Conservation (phyloP, 2,329 filamentous ascomycete genomes). For the Penicillium sp. region DNA sequence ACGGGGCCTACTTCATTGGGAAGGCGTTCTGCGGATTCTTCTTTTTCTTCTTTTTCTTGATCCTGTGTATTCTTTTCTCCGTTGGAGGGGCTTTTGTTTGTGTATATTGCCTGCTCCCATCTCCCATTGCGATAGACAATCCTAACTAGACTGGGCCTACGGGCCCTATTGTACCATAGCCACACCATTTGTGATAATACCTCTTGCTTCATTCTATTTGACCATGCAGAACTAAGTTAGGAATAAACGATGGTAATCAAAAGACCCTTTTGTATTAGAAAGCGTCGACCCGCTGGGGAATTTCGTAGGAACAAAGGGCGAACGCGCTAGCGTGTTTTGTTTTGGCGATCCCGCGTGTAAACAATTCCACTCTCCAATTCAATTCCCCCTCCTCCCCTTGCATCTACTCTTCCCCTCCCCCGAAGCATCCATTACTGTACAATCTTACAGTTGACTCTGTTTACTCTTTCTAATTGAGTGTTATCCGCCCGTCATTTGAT, state of each 20-base stretch:
- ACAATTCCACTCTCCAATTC: conserved; percentile 24
- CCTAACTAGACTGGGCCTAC: conserved; percentile 15
- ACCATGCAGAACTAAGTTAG: neutral
- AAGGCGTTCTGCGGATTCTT: conserved; percentile 19
- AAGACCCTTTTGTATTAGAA: neutral
- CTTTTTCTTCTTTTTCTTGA: conserved; percentile 12
- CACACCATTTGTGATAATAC: neutral
- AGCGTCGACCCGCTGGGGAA: neutral
- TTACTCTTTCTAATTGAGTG: neutral
- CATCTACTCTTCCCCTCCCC: conserved; percentile 15
- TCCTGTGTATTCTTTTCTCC: conserved; percentile 4
- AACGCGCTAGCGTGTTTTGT: conserved; percentile 32
- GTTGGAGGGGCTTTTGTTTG: conserved; percentile 10
- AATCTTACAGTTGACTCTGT: neutral
- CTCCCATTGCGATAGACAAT: conserved; percentile 20
- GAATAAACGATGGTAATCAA: neutral
- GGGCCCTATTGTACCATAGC: conserved; percentile 22
- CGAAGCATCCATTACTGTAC: conserved; percentile 1
- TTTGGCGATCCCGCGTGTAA: conserved; percentile 36
- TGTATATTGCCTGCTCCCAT: conserved; percentile 17
- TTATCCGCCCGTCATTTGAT: conserved; percentile 17
- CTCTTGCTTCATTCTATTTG: neutral
- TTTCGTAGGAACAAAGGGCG: conserved; percentile 9
- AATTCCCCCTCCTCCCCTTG: conserved; percentile 22
- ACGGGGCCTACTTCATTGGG: conserved; percentile 15